A percentile compares a stretch with the other conserved stretches of the same genome.
phyloP scores from a whole-genome alignment of 768 basidiomycete species.

The Mycena rebaudengoi region DNA sequence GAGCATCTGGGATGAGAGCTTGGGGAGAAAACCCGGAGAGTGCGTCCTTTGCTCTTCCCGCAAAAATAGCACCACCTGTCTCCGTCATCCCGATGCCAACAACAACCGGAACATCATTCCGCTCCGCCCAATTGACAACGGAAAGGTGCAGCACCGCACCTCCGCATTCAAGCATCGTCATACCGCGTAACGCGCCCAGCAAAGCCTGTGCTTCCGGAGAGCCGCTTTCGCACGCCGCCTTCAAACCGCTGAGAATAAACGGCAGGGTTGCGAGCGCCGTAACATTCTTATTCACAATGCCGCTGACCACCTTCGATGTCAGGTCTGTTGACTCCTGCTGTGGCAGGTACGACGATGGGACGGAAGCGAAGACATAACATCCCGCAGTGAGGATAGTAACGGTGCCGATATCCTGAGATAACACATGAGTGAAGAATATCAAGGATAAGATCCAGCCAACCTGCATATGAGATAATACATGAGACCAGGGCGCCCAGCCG shows the following conservation, averaged over 20 bases:
- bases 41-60: conserved; percentile 3
- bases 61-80: conserved; percentile 18
- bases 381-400: conserved; percentile 16
- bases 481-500: conserved; percentile 28
- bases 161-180: conserved; percentile 21
- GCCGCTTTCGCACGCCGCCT: conserved; percentile 9
- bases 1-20: conserved; percentile 8
- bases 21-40: background rate
- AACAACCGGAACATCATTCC: conserved; percentile 9
- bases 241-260: conserved; percentile 15
- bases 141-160: conserved; percentile 9
- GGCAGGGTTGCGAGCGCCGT: conserved; percentile 16
- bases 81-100: conserved; percentile 28
- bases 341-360: conserved; percentile 12
- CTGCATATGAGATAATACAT: conserved; percentile 23
- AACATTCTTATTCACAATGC: conserved; percentile 9
- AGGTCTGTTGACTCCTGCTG: background rate
- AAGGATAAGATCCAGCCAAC: background rate
- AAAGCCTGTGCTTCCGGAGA: background rate
- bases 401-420: conserved; percentile 17
- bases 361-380: conserved; percentile 24
- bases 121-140: conserved; percentile 6
- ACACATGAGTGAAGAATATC: background rate
- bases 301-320: background rate
- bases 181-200: background rate